A percentile compares a stretch with the other conserved stretches of the same genome.
Conservation (phyloP, 1,284 basidiomycete genomes). For the Hymenochaete sp. region DNA sequence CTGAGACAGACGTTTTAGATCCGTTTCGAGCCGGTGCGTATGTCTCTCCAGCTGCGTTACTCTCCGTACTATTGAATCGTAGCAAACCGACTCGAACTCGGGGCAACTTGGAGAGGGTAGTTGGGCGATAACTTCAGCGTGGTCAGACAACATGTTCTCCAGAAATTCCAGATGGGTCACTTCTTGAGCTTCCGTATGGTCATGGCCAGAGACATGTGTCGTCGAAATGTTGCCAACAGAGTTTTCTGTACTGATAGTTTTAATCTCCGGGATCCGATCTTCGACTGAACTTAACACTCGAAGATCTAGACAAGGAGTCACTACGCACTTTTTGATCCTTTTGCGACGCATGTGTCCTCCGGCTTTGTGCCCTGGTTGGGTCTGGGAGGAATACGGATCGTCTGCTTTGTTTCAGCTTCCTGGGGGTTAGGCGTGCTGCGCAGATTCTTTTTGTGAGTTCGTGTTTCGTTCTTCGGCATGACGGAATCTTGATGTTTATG, state of each 20-base stretch:
- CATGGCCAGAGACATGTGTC: not conserved
- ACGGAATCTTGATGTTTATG: too few species aligned
- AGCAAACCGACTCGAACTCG: too few species aligned
- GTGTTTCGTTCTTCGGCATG: too few species aligned
- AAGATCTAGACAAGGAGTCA: too few species aligned
- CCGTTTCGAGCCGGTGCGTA: not conserved
- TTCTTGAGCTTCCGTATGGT: not conserved
- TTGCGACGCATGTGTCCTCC: too few species aligned
- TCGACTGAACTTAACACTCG: not conserved
- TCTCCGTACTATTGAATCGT: not conserved
- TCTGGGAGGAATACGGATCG: too few species aligned
- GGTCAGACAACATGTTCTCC: not conserved
- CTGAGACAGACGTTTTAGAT: not conserved
- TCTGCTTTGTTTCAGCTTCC: too few species aligned
- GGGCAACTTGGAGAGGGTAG: not conserved
- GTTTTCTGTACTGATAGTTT: not conserved
- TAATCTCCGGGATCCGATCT: not conserved
- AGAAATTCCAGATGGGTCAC: slow-evolving; percentile 1
- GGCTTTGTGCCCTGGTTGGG: too few species aligned
- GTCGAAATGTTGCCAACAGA: not conserved
- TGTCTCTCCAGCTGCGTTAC: not conserved
- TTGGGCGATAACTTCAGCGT: not conserved
- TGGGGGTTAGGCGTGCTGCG: too few species aligned
- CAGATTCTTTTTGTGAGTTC: too few species aligned
- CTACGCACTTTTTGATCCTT: too few species aligned